phyloP scores from a whole-genome alignment of 75 land plant species.

The Pseudotsuga menziesii region DNA sequence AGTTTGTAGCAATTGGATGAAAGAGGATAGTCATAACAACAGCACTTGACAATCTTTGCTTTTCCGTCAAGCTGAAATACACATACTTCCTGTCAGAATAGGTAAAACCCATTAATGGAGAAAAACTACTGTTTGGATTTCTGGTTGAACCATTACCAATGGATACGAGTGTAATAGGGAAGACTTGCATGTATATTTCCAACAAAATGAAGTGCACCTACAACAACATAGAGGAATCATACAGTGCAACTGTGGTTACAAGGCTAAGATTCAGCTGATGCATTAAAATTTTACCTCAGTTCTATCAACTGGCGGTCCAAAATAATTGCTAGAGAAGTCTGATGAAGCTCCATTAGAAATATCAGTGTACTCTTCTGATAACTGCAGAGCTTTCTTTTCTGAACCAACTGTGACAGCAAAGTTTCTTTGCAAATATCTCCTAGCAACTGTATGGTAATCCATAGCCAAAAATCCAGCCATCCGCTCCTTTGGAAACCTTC shows the following conservation, averaged over 20 bases:
- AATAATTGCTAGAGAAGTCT: neutral
- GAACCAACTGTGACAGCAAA: conserved; percentile 2
- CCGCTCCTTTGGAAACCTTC: neutral
- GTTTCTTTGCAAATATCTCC: neutral
- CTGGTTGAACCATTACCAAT: neutral
- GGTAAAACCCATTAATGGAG: neutral
- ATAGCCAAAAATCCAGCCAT: neutral
- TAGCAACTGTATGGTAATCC: neutral
- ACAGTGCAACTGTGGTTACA: neutral
- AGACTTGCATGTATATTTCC: neutral
- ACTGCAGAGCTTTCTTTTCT: neutral
- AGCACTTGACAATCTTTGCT: neutral
- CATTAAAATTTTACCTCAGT: neutral
- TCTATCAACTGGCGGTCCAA: neutral
- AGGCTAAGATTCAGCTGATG: neutral
- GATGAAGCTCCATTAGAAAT: neutral
- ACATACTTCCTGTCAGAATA: neutral
- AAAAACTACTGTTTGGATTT: neutral
- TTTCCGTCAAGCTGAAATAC: neutral
- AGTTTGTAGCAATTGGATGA: neutral
- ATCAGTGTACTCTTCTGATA: neutral
- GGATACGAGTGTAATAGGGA: neutral
- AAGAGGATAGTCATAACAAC: neutral
- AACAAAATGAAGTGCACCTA: neutral
- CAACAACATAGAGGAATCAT: neutral